A percentile compares a stretch with the other conserved stretches of the same genome.
These are phyloP conservation scores for Candida ortonii DNA, from an alignment of 805 yeast genomes.

Conservation along the genomic window DNA sequence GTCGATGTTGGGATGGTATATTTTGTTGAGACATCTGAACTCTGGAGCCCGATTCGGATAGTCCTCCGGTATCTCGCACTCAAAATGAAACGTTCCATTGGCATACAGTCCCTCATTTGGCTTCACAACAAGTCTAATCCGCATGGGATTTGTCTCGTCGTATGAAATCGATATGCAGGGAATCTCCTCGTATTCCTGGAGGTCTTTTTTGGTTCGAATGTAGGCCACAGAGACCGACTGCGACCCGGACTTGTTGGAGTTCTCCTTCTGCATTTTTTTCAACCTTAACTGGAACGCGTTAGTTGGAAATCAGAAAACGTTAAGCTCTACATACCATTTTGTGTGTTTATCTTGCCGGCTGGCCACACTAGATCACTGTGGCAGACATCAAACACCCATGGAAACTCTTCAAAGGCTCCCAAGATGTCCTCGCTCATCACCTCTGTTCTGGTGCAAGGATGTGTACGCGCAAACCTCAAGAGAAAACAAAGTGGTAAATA, in stretches of 20 bases:
- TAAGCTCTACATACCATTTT: slow-evolving; percentile 10
- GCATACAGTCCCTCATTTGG: slow-evolving; percentile 75
- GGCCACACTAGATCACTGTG: too few relatives aligned
- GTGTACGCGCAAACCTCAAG: slow-evolving; percentile 4
- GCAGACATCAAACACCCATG: too few relatives aligned
- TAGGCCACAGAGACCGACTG: slow-evolving; percentile 52
- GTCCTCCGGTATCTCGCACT: slow-evolving; percentile 60
- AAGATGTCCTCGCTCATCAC: too few relatives aligned
- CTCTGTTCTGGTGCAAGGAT: slow-evolving; percentile 4
- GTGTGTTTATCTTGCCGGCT: neutral
- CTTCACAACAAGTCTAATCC: slow-evolving; percentile 51
- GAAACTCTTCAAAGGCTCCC: too few relatives aligned
- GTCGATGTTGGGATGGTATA: slow-evolving; percentile 94
- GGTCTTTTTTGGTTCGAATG: slow-evolving; percentile 70
- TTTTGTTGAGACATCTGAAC: slow-evolving; percentile 64
- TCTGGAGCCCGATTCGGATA: slow-evolving; percentile 94
- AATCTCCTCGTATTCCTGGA: slow-evolving; percentile 58
- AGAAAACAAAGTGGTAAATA: neutral
- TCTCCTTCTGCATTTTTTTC: slow-evolving; percentile 31
- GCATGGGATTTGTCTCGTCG: slow-evolving; percentile 58
- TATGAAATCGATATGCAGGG: slow-evolving; percentile 52
- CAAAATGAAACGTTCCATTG: slow-evolving; percentile 68
- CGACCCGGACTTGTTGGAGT: slow-evolving; percentile 14
- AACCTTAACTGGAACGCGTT: slow-evolving; percentile 24
- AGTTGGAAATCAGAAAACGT: neutral